Conservation (phyloP, 2,329 filamentous ascomycete genomes). For the Alternaria sp. region DNA sequence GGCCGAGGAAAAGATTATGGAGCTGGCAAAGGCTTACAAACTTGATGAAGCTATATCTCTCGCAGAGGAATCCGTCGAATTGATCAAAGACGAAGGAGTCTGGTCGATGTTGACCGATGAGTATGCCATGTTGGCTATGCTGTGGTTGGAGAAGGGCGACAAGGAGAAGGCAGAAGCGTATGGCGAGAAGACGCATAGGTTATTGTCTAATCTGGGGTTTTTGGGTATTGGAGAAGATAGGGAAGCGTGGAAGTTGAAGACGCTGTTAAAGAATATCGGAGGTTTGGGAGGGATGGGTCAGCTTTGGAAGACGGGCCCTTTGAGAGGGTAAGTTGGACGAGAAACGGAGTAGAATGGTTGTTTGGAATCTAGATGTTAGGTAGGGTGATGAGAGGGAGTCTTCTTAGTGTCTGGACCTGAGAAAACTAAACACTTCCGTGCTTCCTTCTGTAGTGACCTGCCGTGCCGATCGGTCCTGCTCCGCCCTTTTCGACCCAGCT, state of each 20-base stretch:
- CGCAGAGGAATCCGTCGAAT: conserved; percentile 14
- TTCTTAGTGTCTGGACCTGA: not conserved
- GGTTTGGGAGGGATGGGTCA: conserved; percentile 3
- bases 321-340: not conserved
- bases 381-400: not conserved
- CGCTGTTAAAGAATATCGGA: conserved; percentile 15
- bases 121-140: conserved; percentile 24
- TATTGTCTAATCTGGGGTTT: conserved; percentile 23
- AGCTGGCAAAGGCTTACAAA: conserved; percentile 6
- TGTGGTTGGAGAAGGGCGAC: conserved; percentile 18
- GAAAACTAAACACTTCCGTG: not conserved
- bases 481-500: not conserved
- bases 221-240: conserved; percentile 14
- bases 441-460: not conserved
- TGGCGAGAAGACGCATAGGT: conserved; percentile 4
- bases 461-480: not conserved
- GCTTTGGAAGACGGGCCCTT: not conserved
- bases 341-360: not conserved
- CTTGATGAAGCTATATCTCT: conserved; percentile 13
- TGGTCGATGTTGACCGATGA: conserved; percentile 21
- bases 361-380: not conserved
- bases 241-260: conserved; percentile 21
- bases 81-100: conserved; percentile 24
- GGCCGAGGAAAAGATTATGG: conserved; percentile 8
- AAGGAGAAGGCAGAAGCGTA: conserved; percentile 15